Base-by-base conservation (phyloP, 768 basidiomycete genomes). In the Dendrothele bispora region DNA sequence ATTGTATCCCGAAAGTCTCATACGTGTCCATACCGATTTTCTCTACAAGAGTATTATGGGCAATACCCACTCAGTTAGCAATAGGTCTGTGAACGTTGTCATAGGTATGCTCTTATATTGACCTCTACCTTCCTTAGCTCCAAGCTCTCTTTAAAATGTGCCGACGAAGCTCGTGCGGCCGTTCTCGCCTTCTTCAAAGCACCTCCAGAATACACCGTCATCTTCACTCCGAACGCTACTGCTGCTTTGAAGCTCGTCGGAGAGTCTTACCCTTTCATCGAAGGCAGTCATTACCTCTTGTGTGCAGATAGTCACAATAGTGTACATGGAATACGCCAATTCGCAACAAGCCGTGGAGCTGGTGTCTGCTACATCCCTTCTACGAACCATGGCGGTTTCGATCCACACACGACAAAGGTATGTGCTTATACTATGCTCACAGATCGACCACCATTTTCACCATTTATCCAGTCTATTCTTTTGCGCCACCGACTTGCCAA, bases 21-120 rank as follows among this genome's bases (percentile, higher is more conserved):
- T 91, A 49, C 76, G 75, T 30, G 78, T 81, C 8, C 87, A 91
- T 55, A 73, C 82, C 32, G 78, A 80, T 41, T 89, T 91, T 59
- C 75, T 92, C 26, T 79, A 73, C 32, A 70, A 68, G 42, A 80
- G 66, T 58, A 73, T 91, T 36, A 75, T 92, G 49, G 90, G 89
- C 1, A 91, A 92, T 61, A 91, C 90, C 1, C 90, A 92, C 63
- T 91, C 89, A 0, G 78, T 88, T 58, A 91, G 82, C 62, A 83
- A 86, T 53, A 86, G 86, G 90, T 86, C 59, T 60, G 63, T 72
- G 32, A 36, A 34, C 14, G 44, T 34, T 27, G 18, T 20, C 12
- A 17, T 27, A 42, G 14, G n/a, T 49, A 46, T 43, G 37, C 43
- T 46, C 43, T 51, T 39, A 44, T 36, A 47, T 47, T 26, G 41